phyloP scores from a whole-genome alignment of 176 grass and related monocot species.

The Tuctoria greenei region DNA sequence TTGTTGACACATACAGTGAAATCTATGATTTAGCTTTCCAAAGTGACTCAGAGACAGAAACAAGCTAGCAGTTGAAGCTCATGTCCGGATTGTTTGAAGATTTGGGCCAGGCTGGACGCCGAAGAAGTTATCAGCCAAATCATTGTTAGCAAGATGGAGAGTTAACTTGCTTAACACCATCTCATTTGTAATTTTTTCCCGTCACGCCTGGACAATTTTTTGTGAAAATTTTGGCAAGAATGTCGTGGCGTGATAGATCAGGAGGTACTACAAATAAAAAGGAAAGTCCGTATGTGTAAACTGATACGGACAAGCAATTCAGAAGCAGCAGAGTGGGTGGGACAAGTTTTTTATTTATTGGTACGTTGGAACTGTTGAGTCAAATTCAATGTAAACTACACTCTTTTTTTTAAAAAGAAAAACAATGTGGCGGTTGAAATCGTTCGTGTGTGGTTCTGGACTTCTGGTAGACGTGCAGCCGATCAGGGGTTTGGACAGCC shows the following conservation, averaged over 20 bases:
- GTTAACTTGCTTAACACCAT: constrained; percentile 2
- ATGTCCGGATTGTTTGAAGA: constrained; percentile 9
- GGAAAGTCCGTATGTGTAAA: neutral
- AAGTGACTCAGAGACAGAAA: constrained; percentile 34
- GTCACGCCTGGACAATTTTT: neutral
- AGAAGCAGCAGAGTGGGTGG: neutral
- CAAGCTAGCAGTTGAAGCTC: constrained; percentile 31
- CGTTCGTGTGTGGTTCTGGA: no score
- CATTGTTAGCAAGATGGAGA: constrained; percentile 28
- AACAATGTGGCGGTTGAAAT: no score
- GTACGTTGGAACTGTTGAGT: neutral
- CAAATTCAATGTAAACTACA: neutral
- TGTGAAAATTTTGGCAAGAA: constrained; percentile 19
- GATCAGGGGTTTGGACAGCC: no score
- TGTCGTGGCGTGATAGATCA: constrained; percentile 16
- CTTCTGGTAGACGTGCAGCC: no score
- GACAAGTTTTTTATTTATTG: neutral
- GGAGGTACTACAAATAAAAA: constrained; percentile 23
- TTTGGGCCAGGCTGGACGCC: neutral
- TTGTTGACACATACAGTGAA: constrained; percentile 78
- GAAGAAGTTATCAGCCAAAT: constrained; percentile 11
- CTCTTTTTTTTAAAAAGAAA: no score
- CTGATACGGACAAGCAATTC: neutral
- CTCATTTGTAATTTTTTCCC: neutral
- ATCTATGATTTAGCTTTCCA: constrained; percentile 73